phyloP scores from a whole-genome alignment of 192 early-diverging fungal species.

The Coemansia biformis region DNA sequence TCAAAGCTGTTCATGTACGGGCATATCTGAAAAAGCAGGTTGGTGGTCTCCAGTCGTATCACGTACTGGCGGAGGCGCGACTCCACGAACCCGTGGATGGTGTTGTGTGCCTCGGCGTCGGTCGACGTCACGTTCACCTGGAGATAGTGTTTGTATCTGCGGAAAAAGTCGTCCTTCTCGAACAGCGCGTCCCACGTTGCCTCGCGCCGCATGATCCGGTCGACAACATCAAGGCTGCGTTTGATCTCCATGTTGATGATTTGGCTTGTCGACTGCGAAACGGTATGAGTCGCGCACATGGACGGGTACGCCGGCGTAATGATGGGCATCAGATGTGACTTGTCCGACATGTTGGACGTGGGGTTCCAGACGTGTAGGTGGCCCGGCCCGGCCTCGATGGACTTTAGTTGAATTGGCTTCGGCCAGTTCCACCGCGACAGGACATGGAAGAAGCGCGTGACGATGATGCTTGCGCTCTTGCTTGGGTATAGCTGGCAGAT shows the following conservation, averaged over 20 bases:
- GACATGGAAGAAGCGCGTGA: conserved; percentile 85
- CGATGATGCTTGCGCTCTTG: conserved; percentile 80
- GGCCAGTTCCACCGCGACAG: conserved; percentile 92
- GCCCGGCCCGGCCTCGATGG: conserved; percentile 80
- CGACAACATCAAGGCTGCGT: conserved; percentile 68
- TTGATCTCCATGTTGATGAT: conserved; percentile 85
- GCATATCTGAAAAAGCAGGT: conserved; percentile 69
- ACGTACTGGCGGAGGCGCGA: conserved; percentile 85
- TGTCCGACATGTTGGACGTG: conserved; percentile 72
- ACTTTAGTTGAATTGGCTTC: conserved; percentile 81
- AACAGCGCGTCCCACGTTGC: conserved; percentile 79
- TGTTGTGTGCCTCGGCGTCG: conserved; percentile 66
- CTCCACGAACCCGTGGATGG: conserved; percentile 87
- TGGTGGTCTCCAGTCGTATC: conserved; percentile 72
- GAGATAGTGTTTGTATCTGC: conserved; percentile 80
- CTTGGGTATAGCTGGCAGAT: conserved; percentile 96
- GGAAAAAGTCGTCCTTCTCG: conserved; percentile 85
- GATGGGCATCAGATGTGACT: conserved; percentile 88
- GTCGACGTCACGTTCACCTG: conserved; percentile 79
- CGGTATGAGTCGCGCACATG: conserved; percentile 98
- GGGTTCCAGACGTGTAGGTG: conserved; percentile 95
- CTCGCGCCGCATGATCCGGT: conserved; percentile 70
- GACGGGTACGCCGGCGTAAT: conserved; percentile 98
- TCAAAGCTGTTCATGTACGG: conserved; percentile 89
- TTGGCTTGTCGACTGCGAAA: conserved; percentile 74